Evolutionary conservation across 345 rosid genomes (phyloP), one percentile per base, ranked within the genome.

Genomic region (Linum trigynum): DNA sequence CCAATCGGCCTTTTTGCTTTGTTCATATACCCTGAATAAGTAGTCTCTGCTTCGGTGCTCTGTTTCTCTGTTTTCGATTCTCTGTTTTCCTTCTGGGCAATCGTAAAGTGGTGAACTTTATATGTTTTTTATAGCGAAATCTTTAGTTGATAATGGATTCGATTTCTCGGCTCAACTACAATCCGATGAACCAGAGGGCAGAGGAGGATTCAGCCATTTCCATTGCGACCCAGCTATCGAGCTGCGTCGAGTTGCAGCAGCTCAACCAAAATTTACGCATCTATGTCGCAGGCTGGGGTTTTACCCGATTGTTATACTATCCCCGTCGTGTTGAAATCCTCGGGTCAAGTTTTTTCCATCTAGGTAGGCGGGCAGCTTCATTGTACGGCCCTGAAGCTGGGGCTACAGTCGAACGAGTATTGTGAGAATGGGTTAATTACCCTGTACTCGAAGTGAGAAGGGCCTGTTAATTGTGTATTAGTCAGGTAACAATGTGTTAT

Each of bases 341-440:
- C 73, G 11, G 68, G 75, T 65, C 88, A 82, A 1, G 39, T 62
- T 59, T 83, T 79, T 14, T 78, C 75, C 38, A 12, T 82, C 42
- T 40, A 39, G 48, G 5, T 79, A 57, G 95, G 92, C 7, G 71
- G 66, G 70, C 91, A 87, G 79, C 36, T 92, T 67, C 97, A 87
- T 55, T 81, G 85, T 58, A 69, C 78, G 2, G 86, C 95, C 2
- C 23, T 78, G 17, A 85, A 61, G 78, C 17, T 82, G 7, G 89
- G 92, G 3, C 77, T 92, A 0, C 81, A 69, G 15, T 61, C 69
- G 37, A 77, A 89, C 38, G 84, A 86, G 81, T 87, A 72, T 57
- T 89, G 96, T 6, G 94, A 92, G 79, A 92, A 87, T 66, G 97
- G 94, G 63, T 81, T 92, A 12, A 80, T 92, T 0, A 71, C 71